These are phyloP conservation scores for Annulohypoxylon stygium DNA, from an alignment of 495 filamentous ascomycete species.

Conservation along the genomic window DNA sequence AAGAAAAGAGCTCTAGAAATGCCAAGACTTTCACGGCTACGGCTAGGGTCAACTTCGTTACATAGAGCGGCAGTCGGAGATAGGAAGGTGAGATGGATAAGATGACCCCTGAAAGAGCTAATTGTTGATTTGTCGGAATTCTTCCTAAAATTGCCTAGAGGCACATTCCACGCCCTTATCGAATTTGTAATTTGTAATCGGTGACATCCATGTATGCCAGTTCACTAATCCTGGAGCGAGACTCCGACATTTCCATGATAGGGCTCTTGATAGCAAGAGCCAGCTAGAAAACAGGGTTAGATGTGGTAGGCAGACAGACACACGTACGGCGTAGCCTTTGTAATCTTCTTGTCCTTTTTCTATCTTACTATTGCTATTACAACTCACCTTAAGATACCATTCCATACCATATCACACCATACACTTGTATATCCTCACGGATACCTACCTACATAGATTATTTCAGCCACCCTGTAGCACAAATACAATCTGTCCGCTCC, in stretches of 20 bases:
- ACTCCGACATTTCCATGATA: slow-evolving; percentile 11
- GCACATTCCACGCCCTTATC: slow-evolving; percentile 25
- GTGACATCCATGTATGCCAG: background rate
- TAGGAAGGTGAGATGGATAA: slow-evolving; percentile 9
- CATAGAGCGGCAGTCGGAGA: slow-evolving; percentile 1
- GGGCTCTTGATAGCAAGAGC: background rate
- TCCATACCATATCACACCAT: background rate
- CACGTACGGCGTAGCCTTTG: background rate
- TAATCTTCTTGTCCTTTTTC: background rate
- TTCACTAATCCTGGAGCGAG: slow-evolving; percentile 17
- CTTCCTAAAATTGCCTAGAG: slow-evolving; percentile 33
- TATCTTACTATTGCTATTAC: background rate
- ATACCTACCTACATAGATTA: background rate
- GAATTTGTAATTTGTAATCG: slow-evolving; percentile 38
- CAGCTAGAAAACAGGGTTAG: background rate
- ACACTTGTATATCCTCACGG: background rate
- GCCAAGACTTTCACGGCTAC: background rate
- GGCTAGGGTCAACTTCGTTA: slow-evolving; percentile 2
- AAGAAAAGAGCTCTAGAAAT: background rate
- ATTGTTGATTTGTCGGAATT: slow-evolving; percentile 22
- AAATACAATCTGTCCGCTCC: background rate
- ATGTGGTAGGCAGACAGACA: background rate
- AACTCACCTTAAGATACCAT: background rate
- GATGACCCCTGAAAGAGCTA: slow-evolving; percentile 21
- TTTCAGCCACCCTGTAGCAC: background rate